Percentiles rank a stretch among this genome's conserved stretches.
Evolutionary conservation across 2,329 filamentous ascomycete species (phyloP).

Genomic region (Penicillium palitans): DNA sequence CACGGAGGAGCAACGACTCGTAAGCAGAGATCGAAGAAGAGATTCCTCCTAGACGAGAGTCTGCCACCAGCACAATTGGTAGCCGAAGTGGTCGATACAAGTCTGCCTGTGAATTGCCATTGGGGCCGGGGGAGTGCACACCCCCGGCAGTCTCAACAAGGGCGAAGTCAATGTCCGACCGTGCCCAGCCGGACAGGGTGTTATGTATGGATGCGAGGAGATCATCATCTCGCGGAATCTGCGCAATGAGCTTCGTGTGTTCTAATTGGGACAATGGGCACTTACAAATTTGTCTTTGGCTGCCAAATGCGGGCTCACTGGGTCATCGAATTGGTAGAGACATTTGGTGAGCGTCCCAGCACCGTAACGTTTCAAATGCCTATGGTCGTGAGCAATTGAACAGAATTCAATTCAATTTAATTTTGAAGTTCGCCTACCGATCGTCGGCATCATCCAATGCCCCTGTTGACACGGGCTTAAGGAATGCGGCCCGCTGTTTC

Average conservation of each 20-base stretch:
- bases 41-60: constrained; percentile 75
- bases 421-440: constrained; percentile 47
- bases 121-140: constrained; percentile 75
- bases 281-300: constrained; percentile 50
- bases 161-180: constrained; percentile 54
- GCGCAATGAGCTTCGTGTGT: constrained; percentile 9
- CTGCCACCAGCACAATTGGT: constrained; percentile 72
- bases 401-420: not conserved
- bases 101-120: constrained; percentile 74
- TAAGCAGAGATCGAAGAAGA: constrained; percentile 77
- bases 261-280: not conserved
- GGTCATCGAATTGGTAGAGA: constrained; percentile 70
- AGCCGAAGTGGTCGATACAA: constrained; percentile 72
- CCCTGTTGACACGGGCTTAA: constrained; percentile 83
- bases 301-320: constrained; percentile 77
- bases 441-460: constrained; percentile 69
- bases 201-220: constrained; percentile 53
- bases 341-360: constrained; percentile 58
- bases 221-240: constrained; percentile 53
- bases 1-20: constrained; percentile 74
- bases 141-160: constrained; percentile 81
- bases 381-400: constrained; percentile 31
- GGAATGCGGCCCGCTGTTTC: constrained; percentile 57
- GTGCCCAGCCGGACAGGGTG: constrained; percentile 41
- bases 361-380: constrained; percentile 64